Evolutionary conservation across 2,329 filamentous ascomycete genomes (phyloP).

Genomic region (Neoascochyta sp.): DNA sequence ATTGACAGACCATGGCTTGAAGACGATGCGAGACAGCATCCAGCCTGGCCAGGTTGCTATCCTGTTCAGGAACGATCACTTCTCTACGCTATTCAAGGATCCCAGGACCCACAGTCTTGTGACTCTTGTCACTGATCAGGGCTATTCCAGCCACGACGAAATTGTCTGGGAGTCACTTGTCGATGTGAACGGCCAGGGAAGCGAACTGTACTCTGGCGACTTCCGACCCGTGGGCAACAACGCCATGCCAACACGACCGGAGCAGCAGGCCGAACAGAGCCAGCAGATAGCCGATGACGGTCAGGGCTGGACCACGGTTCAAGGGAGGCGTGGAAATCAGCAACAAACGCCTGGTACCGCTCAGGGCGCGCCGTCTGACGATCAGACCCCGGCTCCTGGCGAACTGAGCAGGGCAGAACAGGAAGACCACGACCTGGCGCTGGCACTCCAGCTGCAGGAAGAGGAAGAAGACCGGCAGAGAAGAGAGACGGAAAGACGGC

Average conservation of each 20-base stretch:
- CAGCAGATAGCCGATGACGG: slow-evolving; percentile 32
- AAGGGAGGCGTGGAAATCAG: slow-evolving; percentile 33
- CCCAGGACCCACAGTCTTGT: slow-evolving; percentile 71
- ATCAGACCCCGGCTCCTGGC: slow-evolving; percentile 20
- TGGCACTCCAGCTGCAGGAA: slow-evolving; percentile 89
- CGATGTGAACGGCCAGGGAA: slow-evolving; percentile 78
- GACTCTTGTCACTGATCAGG: slow-evolving; percentile 86
- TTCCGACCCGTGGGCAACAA: slow-evolving; percentile 75
- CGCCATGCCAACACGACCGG: slow-evolving; percentile 19
- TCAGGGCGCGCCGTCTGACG: slow-evolving; percentile 10
- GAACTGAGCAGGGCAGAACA: slow-evolving; percentile 60
- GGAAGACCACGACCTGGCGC: slow-evolving; percentile 77
- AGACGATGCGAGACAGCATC: slow-evolving; percentile 67
- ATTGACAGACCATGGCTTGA: slow-evolving; percentile 75
- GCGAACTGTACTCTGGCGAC: slow-evolving; percentile 85
- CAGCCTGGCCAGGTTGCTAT: slow-evolving; percentile 79
- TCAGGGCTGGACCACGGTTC: slow-evolving; percentile 57
- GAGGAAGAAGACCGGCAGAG: slow-evolving; percentile 80
- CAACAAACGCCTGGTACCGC: slow-evolving; percentile 8
- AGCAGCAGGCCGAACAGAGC: slow-evolving; percentile 27
- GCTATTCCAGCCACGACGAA: slow-evolving; percentile 82
- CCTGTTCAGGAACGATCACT: slow-evolving; percentile 95
- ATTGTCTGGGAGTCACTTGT: slow-evolving; percentile 94
- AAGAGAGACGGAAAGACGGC: slow-evolving; percentile 53
- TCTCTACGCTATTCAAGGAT: slow-evolving; percentile 89